phyloP scores from a whole-genome alignment of 176 grass and related monocot genomes.

The Calamus simplicifolius region DNA sequence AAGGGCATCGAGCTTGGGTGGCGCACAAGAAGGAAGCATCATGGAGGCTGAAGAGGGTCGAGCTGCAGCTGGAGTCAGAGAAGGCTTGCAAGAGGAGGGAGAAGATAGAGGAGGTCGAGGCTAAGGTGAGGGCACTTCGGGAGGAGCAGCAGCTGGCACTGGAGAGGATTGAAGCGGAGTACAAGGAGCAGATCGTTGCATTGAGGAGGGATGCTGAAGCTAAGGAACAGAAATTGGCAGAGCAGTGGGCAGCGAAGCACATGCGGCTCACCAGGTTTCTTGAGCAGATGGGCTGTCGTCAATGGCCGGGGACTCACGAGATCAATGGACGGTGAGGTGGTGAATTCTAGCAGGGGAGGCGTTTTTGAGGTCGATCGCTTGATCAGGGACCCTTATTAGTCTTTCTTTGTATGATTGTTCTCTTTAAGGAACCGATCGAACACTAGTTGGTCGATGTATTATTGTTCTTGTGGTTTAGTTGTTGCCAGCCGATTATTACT shows the following conservation, averaged over 20 bases:
- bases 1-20: slow-evolving; percentile 75
- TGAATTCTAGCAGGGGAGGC: neutral
- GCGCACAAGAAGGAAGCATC: slow-evolving; percentile 73
- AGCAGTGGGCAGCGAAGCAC: slow-evolving; percentile 94
- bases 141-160: slow-evolving; percentile 55
- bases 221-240: slow-evolving; percentile 90
- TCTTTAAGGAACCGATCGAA: too few species aligned
- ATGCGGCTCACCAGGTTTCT: slow-evolving; percentile 58
- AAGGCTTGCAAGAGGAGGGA: slow-evolving; percentile 62
- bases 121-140: slow-evolving; percentile 52
- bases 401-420: too few species aligned
- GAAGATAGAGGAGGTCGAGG: slow-evolving; percentile 67
- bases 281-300: slow-evolving; percentile 47
- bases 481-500: too few species aligned
- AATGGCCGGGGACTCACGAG: slow-evolving; percentile 26
- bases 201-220: slow-evolving; percentile 67
- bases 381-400: too few species aligned
- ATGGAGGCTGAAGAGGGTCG: slow-evolving; percentile 81
- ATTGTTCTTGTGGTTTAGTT: too few species aligned
- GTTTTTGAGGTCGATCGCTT: too few species aligned
- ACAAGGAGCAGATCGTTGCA: slow-evolving; percentile 59
- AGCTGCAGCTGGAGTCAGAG: slow-evolving; percentile 86
- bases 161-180: slow-evolving; percentile 68
- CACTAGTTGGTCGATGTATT: too few species aligned
- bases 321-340: slow-evolving; percentile 46